Percentiles rank a stretch among this genome's conserved stretches.
Evolutionary conservation across 2,329 filamentous ascomycete species (phyloP).

Genomic region (Aspergillus hiratsukae): DNA sequence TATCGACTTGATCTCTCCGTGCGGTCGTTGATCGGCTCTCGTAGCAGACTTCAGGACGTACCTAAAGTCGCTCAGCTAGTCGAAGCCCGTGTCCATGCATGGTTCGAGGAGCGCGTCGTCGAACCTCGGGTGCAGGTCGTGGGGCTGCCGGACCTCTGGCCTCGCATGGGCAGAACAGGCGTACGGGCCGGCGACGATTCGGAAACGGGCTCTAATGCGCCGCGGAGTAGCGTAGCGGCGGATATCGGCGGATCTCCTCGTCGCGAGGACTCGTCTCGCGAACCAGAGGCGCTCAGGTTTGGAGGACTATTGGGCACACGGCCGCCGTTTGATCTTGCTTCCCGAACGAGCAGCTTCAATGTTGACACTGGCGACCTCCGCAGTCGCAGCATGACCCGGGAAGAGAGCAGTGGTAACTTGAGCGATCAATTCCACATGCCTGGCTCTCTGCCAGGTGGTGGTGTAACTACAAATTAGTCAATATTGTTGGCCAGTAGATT

Average conservation of each 20-base stretch:
- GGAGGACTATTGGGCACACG: constrained; percentile 25
- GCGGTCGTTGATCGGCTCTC: constrained; percentile 59
- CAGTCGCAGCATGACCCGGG: constrained; percentile 29
- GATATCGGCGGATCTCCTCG: constrained; percentile 23
- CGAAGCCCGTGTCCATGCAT: constrained; percentile 60
- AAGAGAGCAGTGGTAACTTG: constrained; percentile 24
- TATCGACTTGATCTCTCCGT: constrained; percentile 64
- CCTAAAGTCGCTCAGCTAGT: constrained; percentile 64
- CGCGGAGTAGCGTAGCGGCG: constrained; percentile 25
- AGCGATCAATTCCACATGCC: constrained; percentile 38
- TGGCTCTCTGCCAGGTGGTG: constrained; percentile 32
- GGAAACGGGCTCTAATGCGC: constrained; percentile 30
- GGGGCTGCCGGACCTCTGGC: constrained; percentile 59
- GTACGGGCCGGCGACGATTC: constrained; percentile 42
- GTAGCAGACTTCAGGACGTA: constrained; percentile 60
- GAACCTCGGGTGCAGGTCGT: constrained; percentile 64
- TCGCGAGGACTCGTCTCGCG: constrained; percentile 18
- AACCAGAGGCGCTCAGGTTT: constrained; percentile 32
- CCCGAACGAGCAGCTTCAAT: constrained; percentile 33
- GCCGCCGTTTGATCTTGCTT: constrained; percentile 27
- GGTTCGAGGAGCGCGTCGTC: constrained; percentile 64
- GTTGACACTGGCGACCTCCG: constrained; percentile 28
- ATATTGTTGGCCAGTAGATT: background rate
- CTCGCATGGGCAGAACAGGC: constrained; percentile 50
- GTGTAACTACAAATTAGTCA: constrained; percentile 16